phyloP scores from a whole-genome alignment of 371 early-diverging fungal genomes.

The Mortierella sp. region DNA sequence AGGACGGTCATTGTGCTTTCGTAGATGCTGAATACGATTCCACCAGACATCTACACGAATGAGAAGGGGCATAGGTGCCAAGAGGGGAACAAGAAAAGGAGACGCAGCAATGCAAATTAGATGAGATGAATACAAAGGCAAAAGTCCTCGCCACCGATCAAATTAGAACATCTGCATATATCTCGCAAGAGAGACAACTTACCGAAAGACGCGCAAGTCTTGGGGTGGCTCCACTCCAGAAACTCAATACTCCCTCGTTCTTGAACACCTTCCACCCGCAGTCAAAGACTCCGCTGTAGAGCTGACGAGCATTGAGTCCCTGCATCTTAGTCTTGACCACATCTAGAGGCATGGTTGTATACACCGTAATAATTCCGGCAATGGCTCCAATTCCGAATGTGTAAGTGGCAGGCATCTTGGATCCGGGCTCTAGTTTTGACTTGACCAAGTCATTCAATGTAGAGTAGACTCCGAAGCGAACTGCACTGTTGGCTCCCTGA shows the following conservation, averaged over 20 bases:
- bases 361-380: constrained; percentile 93
- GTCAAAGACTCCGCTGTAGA: constrained; percentile 81
- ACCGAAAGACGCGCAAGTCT: constrained; percentile 87
- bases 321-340: constrained; percentile 96
- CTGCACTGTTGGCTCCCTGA: constrained; percentile 93
- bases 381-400: constrained; percentile 83
- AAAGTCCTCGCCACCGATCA: background rate
- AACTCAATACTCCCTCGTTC: constrained; percentile 82
- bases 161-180: background rate
- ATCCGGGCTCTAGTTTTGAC: constrained; percentile 41
- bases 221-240: constrained; percentile 95
- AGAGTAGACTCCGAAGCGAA: constrained; percentile 88
- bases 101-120: background rate
- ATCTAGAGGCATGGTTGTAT: constrained; percentile 94
- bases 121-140: background rate
- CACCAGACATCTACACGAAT: constrained; percentile 83
- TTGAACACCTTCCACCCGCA: constrained; percentile 78
- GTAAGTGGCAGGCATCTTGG: constrained; percentile 71
- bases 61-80: background rate
- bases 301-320: constrained; percentile 72
- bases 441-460: constrained; percentile 73
- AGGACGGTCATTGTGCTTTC: constrained; percentile 61
- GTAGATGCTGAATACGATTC: constrained; percentile 93
- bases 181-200: constrained; percentile 45
- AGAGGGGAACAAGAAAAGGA: background rate